Evolutionary conservation across 495 filamentous ascomycete species (phyloP), one percentile per base, ranked within the genome.

Genomic region (Apiosordaria backusii): DNA sequence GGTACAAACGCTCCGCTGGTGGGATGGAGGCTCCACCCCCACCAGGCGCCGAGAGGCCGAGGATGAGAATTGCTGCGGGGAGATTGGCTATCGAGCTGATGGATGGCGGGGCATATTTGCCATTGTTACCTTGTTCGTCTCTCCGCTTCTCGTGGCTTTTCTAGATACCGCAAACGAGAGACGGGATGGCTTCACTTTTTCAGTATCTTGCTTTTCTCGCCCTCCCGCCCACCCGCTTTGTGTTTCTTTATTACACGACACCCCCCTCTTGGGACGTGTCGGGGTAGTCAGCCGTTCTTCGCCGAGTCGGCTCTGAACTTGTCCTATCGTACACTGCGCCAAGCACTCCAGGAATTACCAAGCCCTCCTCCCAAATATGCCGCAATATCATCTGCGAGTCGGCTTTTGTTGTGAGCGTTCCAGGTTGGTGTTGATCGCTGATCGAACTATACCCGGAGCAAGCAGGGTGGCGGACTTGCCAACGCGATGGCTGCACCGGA

Each of bases 11-110:
- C 59, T 61, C 59, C 59, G 19, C 18, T 29, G 26, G 26, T 27
- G 59, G 59, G 15, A 61, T 61, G 59, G 26, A 21, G 52, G 18
- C 26, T 45, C 67, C 63, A 60, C 63, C 67, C 67, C 67, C 67
- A 68, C 67, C 25, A 35, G 50, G 29, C 67, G 63, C 67, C 59
- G 59, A 68, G 63, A 24, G 60, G 54, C 63, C 59, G 63, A 57
- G 50, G 62, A 59, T 21, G 50, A 57, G 35, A 60, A 61, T 23
- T 52, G 45, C 23, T 27, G 40, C 13, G 22, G 22, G 24, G 45
- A 23, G 1, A 22, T 2, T 26, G 61, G 60, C 61, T 64, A 45
- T 53, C 23, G 24, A 45, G 6, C 2, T 23, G 5, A n/a, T 23
- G 6, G 45, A 15, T 26, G 40, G 27, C 5, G 62, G 22, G 58